Evolutionary conservation across 1,139 yeast genomes (phyloP).

Genomic region (Debaryomyces subglobosus): DNA sequence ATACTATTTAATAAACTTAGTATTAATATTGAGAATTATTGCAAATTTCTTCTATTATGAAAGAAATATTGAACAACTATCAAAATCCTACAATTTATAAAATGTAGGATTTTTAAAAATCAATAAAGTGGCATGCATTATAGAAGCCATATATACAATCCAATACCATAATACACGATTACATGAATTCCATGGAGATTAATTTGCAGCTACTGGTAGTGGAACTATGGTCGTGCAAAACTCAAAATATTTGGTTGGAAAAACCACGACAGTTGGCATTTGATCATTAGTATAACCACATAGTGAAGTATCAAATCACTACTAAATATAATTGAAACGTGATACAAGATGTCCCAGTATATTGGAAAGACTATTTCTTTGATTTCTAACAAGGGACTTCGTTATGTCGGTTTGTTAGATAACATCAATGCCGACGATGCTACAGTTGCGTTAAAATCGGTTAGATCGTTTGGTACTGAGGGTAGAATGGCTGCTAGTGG

Average conservation of each 20-base stretch:
- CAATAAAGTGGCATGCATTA: not conserved
- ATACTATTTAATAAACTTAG: not conserved
- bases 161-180: not conserved
- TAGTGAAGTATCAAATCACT: not conserved
- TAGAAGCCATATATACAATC: not conserved
- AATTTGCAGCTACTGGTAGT: conserved; percentile 1
- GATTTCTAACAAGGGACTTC: conserved; percentile 83
- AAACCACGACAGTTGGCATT: not conserved
- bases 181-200: not conserved
- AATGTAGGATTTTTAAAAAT: not conserved
- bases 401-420: conserved; percentile 86
- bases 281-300: not conserved
- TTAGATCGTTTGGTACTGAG: conserved; percentile 89
- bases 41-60: not conserved
- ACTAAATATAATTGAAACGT: not conserved
- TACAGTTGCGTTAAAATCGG: conserved; percentile 83
- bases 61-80: not conserved
- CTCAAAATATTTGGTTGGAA: not conserved
- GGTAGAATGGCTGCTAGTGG: conserved; percentile 68
- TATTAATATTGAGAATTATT: not conserved
- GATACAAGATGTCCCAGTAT: conserved; percentile 68
- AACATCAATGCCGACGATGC: conserved; percentile 90
- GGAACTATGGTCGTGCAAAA: not conserved
- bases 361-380: conserved; percentile 92
- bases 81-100: not conserved